phyloP scores from a whole-genome alignment of 345 rosid genomes.

The Salix udensis region DNA sequence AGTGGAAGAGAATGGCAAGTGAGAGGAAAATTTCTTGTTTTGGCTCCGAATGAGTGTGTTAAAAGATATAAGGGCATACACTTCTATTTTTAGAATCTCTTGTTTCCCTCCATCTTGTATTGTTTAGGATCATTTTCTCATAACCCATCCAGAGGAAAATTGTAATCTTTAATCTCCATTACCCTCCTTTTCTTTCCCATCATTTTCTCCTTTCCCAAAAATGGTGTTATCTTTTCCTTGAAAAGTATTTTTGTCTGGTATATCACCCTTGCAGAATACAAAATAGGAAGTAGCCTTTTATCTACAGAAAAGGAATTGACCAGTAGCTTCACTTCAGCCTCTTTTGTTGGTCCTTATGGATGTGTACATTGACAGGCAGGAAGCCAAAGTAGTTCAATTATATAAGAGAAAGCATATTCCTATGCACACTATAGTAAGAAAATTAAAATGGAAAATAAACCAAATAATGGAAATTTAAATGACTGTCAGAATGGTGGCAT shows the following conservation, averaged over 20 bases:
- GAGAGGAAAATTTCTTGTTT: background rate
- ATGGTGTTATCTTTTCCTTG: background rate
- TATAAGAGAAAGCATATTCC: background rate
- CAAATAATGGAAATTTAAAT: background rate
- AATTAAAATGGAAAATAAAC: background rate
- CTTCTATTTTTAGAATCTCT: background rate
- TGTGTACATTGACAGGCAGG: background rate
- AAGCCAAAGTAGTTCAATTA: background rate
- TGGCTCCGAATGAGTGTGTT: background rate
- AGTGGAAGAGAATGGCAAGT: background rate
- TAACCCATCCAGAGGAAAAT: background rate
- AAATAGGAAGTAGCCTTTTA: background rate
- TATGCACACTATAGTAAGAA: background rate
- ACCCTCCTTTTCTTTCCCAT: background rate
- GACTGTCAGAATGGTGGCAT: background rate
- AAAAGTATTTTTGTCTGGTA: background rate
- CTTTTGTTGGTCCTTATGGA: background rate
- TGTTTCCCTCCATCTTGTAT: background rate
- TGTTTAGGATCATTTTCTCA: background rate
- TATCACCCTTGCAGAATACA: background rate
- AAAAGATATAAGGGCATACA: background rate
- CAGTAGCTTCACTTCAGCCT: background rate
- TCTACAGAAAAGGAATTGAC: background rate
- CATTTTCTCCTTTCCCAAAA: background rate
- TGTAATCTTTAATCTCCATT: background rate